Percentiles rank a stretch among this genome's conserved stretches.
Evolutionary conservation across 305 asterid genomes (phyloP).

Genomic region (Lippia alba): DNA sequence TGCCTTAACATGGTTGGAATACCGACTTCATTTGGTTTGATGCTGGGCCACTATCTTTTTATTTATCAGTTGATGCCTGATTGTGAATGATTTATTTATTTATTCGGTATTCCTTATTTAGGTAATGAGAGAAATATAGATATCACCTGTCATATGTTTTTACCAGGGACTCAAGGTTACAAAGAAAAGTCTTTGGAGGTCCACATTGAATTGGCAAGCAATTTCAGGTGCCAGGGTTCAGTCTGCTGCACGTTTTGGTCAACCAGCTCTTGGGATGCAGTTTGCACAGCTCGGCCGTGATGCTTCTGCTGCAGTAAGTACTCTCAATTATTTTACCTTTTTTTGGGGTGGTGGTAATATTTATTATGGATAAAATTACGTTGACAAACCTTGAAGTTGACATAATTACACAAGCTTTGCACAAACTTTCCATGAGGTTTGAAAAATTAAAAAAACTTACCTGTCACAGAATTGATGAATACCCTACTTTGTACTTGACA

Average conservation of each 20-base stretch:
- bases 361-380: background rate
- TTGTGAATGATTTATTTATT: no score
- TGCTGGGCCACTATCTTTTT: no score
- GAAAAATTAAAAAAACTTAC: no score
- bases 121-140: background rate
- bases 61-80: no score
- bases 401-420: no score
- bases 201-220: constrained; percentile 86
- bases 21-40: constrained; percentile 14
- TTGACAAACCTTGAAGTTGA: no score
- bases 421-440: no score
- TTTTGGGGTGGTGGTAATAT: background rate
- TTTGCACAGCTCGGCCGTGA: constrained; percentile 93
- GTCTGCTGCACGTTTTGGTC: constrained; percentile 78
- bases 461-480: no score
- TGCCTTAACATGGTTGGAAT: background rate
- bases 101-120: background rate
- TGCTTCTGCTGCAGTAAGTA: constrained; percentile 98
- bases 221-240: constrained; percentile 73
- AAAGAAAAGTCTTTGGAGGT: constrained; percentile 77
- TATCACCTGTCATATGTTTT: constrained; percentile 17
- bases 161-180: constrained; percentile 83
- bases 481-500: no score
- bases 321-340: constrained; percentile 10
- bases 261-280: constrained; percentile 83